These are phyloP conservation scores for Globisporangium camurandrum DNA, from an alignment of 352 stramenopile genomes.

Conservation along the genomic window DNA sequence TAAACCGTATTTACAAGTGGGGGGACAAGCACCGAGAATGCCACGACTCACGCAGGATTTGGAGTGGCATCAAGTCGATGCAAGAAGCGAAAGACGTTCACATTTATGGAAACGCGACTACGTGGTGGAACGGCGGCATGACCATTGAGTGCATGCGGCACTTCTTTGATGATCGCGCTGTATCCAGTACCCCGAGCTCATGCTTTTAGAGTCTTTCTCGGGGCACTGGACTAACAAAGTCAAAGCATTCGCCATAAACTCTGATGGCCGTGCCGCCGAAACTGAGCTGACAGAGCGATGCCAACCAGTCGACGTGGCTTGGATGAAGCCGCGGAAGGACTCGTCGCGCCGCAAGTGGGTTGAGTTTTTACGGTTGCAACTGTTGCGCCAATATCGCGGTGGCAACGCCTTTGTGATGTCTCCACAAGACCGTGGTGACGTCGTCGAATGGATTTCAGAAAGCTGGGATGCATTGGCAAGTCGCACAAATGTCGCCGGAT, in stretches of 20 bases:
- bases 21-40: slow-evolving; percentile 11
- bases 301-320: slow-evolving; percentile 17
- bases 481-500: too few relatives aligned
- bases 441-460: background rate
- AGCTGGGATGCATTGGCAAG: background rate
- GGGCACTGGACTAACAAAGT: slow-evolving; percentile 8
- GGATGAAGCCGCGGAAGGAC: slow-evolving; percentile 22
- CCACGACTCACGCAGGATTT: slow-evolving; percentile 11
- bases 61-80: slow-evolving; percentile 10
- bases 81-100: slow-evolving; percentile 6
- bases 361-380: background rate
- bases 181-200: slow-evolving; percentile 14
- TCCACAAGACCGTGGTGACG: background rate
- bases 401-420: background rate
- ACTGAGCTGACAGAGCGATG: slow-evolving; percentile 16
- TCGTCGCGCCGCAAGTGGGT: slow-evolving; percentile 9
- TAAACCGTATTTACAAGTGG: background rate
- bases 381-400: too few relatives aligned
- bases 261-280: slow-evolving; percentile 13
- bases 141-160: slow-evolving; percentile 19
- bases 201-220: slow-evolving; percentile 19
- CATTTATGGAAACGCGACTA: slow-evolving; percentile 16
- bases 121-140: slow-evolving; percentile 20
- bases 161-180: slow-evolving; percentile 17
- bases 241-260: background rate